Conservation (phyloP, 2,329 filamentous ascomycete species). For the Clarireedia monteithiana region DNA sequence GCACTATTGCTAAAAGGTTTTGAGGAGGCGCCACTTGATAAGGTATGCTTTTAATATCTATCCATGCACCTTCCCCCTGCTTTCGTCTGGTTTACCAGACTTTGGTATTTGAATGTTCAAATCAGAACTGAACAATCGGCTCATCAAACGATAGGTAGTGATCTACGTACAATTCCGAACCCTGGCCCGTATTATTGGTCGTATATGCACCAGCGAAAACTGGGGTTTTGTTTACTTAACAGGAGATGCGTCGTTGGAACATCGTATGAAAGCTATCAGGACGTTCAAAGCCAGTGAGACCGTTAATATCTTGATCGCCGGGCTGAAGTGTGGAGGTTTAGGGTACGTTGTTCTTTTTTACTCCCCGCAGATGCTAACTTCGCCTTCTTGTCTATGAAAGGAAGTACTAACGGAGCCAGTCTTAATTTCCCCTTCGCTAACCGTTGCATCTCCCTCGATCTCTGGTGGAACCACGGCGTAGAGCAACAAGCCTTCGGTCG, state of each 20-base stretch:
- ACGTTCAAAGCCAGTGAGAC: constrained; percentile 36
- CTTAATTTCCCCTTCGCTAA: constrained; percentile 53
- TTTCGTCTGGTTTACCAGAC: not conserved
- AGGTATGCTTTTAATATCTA: constrained; percentile 29
- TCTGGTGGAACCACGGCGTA: constrained; percentile 30
- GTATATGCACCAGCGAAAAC: constrained; percentile 40
- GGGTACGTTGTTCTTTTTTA: constrained; percentile 18
- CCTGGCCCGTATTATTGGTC: constrained; percentile 42
- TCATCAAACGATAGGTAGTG: constrained; percentile 29
- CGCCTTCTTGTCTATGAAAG: not conserved
- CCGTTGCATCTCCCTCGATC: constrained; percentile 34
- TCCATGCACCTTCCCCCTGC: not conserved
- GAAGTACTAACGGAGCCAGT: constrained; percentile 3
- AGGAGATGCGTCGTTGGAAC: constrained; percentile 38
- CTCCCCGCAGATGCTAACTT: not conserved
- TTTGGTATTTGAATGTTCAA: not conserved
- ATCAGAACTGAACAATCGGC: not conserved
- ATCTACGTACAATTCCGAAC: constrained; percentile 52
- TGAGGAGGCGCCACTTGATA: constrained; percentile 37
- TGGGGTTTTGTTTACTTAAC: constrained; percentile 38
- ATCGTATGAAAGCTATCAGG: constrained; percentile 38
- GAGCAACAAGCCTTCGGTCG: constrained; percentile 58
- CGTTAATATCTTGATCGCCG: constrained; percentile 44
- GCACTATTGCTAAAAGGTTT: constrained; percentile 33
- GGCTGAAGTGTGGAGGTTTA: constrained; percentile 47